Percentiles rank a stretch among this genome's conserved stretches.
phyloP scores from a whole-genome alignment of 495 filamentous ascomycete species.

The Neurospora hispaniola region DNA sequence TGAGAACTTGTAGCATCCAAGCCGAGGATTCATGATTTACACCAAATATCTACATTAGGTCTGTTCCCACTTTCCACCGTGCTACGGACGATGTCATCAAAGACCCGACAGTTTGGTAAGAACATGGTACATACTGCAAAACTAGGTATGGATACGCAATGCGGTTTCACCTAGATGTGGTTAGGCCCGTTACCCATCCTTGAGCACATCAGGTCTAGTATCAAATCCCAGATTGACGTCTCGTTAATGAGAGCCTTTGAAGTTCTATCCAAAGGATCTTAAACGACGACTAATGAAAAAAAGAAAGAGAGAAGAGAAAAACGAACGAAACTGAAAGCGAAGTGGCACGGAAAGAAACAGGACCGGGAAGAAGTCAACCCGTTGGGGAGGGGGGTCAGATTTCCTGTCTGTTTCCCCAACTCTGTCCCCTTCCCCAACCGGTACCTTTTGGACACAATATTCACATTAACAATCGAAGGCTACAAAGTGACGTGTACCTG shows the following conservation, averaged over 20 bases:
- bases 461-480: background rate
- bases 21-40: too few species aligned
- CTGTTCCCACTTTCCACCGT: background rate
- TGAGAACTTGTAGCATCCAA: background rate
- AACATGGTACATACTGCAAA: background rate
- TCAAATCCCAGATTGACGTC: background rate
- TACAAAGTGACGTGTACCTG: background rate
- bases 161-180: background rate
- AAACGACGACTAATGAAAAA: background rate
- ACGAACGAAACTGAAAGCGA: background rate
- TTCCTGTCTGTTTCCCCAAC: too few species aligned
- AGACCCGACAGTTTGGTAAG: background rate
- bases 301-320: too few species aligned
- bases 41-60: background rate
- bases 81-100: background rate
- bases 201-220: background rate
- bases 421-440: too few species aligned
- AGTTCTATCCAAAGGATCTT: background rate
- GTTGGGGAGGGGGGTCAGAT: too few species aligned
- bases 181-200: background rate
- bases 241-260: background rate
- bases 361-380: background rate
- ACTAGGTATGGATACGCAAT: background rate
- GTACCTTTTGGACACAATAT: background rate
- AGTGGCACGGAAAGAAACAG: background rate